Conservation (phyloP, 495 filamentous ascomycete species). For the Penicillium bovifimosum region DNA sequence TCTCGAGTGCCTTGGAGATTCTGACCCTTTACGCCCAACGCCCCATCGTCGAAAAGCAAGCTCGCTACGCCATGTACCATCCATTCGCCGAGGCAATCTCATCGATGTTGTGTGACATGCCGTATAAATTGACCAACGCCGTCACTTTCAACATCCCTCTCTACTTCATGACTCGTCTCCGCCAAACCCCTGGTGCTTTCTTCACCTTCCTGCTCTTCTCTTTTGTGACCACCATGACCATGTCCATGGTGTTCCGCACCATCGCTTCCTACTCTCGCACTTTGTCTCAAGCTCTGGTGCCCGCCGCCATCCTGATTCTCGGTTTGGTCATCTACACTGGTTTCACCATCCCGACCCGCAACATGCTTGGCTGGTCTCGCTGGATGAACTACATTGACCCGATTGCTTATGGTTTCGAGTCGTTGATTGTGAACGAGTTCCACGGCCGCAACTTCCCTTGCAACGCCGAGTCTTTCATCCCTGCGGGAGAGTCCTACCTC, state of each 20-base stretch:
- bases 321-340: conserved; percentile 50
- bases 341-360: conserved; percentile 45
- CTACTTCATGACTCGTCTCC: conserved; percentile 58
- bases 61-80: conserved; percentile 61
- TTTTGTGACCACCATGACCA: conserved; percentile 52
- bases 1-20: conserved; percentile 75
- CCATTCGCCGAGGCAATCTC: conserved; percentile 59
- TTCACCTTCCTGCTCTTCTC: conserved; percentile 58
- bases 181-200: conserved; percentile 45
- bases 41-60: conserved; percentile 65
- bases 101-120: conserved; percentile 57
- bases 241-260: conserved; percentile 53
- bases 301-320: conserved; percentile 48
- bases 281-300: conserved; percentile 48
- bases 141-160: conserved; percentile 53
- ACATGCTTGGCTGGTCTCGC: conserved; percentile 51
- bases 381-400: conserved; percentile 51
- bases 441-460: conserved; percentile 51
- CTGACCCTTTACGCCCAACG: conserved; percentile 56
- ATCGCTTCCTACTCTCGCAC: conserved; percentile 48
- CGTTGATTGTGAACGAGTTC: conserved; percentile 57
- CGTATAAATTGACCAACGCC: conserved; percentile 48
- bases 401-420: conserved; percentile 47
- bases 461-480: conserved; percentile 25
- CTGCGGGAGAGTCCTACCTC: conserved; percentile 31